Percentiles rank a stretch among this genome's conserved stretches.
Evolutionary conservation across 2,329 filamentous ascomycete species (phyloP).

Genomic region (Hypoxylon sp.): DNA sequence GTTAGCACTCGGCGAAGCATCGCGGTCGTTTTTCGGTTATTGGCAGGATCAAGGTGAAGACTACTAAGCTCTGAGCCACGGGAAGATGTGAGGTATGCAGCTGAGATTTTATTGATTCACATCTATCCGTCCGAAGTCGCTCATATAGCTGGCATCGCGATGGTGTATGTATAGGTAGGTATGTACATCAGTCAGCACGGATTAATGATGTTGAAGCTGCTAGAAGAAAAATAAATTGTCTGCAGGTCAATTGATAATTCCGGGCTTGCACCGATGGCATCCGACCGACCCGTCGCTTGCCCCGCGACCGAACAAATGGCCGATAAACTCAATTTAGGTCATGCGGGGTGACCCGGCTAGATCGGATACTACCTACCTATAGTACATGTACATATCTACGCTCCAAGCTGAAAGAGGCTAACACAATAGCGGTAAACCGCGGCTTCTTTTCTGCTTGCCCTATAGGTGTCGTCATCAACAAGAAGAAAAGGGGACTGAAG

Average conservation of each 20-base stretch:
- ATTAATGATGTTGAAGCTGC: constrained; percentile 12
- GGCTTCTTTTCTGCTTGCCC: constrained; percentile 5
- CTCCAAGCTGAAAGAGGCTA: not conserved
- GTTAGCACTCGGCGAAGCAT: constrained; percentile 53
- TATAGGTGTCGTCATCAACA: constrained; percentile 19
- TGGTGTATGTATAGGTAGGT: not conserved
- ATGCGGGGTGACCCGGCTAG: constrained; percentile 17
- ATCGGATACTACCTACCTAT: not conserved
- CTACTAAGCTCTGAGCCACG: not conserved
- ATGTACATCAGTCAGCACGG: constrained; percentile 23
- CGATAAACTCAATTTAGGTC: constrained; percentile 23
- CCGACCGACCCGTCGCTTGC: constrained; percentile 8
- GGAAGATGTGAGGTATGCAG: not conserved
- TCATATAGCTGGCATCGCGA: not conserved
- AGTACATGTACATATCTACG: constrained; percentile 2
- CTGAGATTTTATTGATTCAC: not conserved
- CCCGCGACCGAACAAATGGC: constrained; percentile 39
- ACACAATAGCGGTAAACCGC: constrained; percentile 21
- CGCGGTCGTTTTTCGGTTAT: constrained; percentile 13
- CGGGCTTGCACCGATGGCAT: constrained; percentile 27
- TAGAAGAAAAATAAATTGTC: not conserved
- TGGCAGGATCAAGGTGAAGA: not conserved
- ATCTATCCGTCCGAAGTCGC: not conserved
- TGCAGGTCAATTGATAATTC: constrained; percentile 4
- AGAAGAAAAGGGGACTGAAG: not conserved